Base-by-base conservation (phyloP, 148 eudicot species). In the Linanthus parryae region DNA sequence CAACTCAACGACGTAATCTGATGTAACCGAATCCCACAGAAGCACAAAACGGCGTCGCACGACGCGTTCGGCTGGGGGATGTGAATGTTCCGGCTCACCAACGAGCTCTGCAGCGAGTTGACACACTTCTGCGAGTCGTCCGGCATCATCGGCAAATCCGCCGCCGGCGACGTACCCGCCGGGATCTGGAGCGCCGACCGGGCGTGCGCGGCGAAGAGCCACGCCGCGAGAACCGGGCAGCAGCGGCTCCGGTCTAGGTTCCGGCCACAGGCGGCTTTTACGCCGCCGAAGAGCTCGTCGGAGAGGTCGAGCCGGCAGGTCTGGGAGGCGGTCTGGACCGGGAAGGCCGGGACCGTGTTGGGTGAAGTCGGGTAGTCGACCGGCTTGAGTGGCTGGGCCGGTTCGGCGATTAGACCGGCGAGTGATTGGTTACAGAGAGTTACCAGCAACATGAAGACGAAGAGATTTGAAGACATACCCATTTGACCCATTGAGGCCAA, bases 101-200 rank as follows among this genome's bases (percentile, higher is more conserved):
- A 57, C 44, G 97, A 74, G 67, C 21, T 66, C 48, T 91, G 94
- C 0, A 91, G 79, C 28, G 97, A 80, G 79, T 76, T 72, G 4
- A 91, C 97, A 33, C 97, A 91, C 53, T 73, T 74, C 70, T 91
- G 97, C 14, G 94, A 80, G 74, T 91, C 89, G 41, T 91, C 97
- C 5, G 97, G 97, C 95, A 91, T 73, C 89, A 81, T 86, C 2
- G 97, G 97, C 3, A 75, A 54, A 10, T 70, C 86, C 1, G 73
- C 45, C 3, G 63, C 56, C 30, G 89, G n/a, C 2, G 97, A 95
- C 3, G 73, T 54, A 10, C 68, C 86, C n/a, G n/a, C n/a, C n/a
- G n/a, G n/a, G 11, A 72, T 54, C 57, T 74, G 59, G 24, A 88
- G 77, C 0, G 92, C 96, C 20, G 83, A 71, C 41, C 83, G 70